Base-by-base conservation (phyloP, 2,329 filamentous ascomycete genomes). In the Penicillium polonicum region DNA sequence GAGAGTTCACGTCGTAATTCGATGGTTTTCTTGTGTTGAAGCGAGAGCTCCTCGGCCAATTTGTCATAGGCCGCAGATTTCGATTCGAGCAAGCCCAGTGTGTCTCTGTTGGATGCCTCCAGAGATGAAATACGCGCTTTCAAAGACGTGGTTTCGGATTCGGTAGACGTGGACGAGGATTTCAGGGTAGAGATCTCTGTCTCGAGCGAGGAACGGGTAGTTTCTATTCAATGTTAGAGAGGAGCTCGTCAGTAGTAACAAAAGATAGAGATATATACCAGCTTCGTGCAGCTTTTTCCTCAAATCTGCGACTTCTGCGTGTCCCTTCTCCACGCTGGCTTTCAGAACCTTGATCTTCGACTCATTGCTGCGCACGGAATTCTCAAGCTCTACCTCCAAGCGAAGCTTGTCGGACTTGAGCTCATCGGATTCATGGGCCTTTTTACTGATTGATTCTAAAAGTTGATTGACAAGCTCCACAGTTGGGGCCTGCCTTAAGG, bases 81-180 rank as follows among this genome's bases (percentile, higher is more conserved):
- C 19, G 91, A 88, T 70, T 97, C 93, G 60, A 97, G 87, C 35
- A 97, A 86, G 42, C 90, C 88, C 5, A 97, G 78, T 15, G 92
- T 93, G 63, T 97, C 93, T 60, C 94, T 88, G 71, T 96, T 97
- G 7, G 93, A 94, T 0, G 90, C 87, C 75, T 99, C 92, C 3
- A 99, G 85, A 0, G 91, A 90, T 48, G 88, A 81, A 68, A 99
- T 91, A 66, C 93, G 92, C 58, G 90, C 86, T 68, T 90, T 88
- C 15, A 99, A 82, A 2, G 86, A 85, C 67, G 90, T 87, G 58
- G 90, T 83, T 58, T 88, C 85, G 2, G 91, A 89, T 59, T 87
- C 74, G 55, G 76, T 80, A 48, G 76, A 88, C 1, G 88, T 87
- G 21, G 86, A 87, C 5, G 88, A 89, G 0, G 90, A 87, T 67